phyloP scores from a whole-genome alignment of 257 asterid genomes.

The Paraleonurus japonicus region DNA sequence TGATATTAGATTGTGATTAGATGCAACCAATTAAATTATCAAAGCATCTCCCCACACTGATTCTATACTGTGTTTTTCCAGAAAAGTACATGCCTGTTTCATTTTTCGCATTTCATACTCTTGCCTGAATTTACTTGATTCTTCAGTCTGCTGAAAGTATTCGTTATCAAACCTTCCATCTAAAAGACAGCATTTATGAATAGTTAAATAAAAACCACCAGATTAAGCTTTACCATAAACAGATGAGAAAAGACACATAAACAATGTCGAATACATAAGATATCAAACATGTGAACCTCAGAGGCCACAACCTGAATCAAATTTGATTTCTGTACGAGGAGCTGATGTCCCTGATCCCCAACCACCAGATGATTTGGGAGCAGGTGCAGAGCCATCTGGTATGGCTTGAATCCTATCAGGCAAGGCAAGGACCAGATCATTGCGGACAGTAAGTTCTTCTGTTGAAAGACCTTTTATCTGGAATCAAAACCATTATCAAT shows the following conservation, averaged over 20 bases:
- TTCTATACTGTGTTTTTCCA: neutral
- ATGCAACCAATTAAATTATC: slow-evolving; percentile 1
- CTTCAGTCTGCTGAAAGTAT: slow-evolving; percentile 91
- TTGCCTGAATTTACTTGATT: slow-evolving; percentile 85
- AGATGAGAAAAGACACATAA: neutral
- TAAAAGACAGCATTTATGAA: slow-evolving; percentile 36
- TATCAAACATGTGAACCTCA: slow-evolving; percentile 12
- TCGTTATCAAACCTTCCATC: slow-evolving; percentile 89
- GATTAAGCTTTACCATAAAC: neutral
- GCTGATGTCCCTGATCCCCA: slow-evolving; percentile 90
- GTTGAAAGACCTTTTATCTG: slow-evolving; percentile 92
- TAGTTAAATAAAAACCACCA: slow-evolving; percentile 27
- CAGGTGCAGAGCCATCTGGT: slow-evolving; percentile 88
- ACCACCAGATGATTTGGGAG: slow-evolving; percentile 85
- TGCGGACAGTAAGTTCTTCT: slow-evolving; percentile 85
- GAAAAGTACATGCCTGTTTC: slow-evolving; percentile 71
- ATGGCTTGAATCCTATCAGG: slow-evolving; percentile 93
- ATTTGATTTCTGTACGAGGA: slow-evolving; percentile 84
- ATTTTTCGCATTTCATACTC: slow-evolving; percentile 98
- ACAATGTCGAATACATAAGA: neutral
- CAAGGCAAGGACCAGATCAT: slow-evolving; percentile 86
- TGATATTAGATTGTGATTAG: slow-evolving; percentile 4
- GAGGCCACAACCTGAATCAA: slow-evolving; percentile 72
- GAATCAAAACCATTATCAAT: slow-evolving; percentile 11
- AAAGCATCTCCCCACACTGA: slow-evolving; percentile 17